Percentiles rank a stretch among this genome's conserved stretches.
These are phyloP conservation scores for Didymella pomorum DNA, from an alignment of 2,329 filamentous ascomycete species.

Conservation along the genomic window DNA sequence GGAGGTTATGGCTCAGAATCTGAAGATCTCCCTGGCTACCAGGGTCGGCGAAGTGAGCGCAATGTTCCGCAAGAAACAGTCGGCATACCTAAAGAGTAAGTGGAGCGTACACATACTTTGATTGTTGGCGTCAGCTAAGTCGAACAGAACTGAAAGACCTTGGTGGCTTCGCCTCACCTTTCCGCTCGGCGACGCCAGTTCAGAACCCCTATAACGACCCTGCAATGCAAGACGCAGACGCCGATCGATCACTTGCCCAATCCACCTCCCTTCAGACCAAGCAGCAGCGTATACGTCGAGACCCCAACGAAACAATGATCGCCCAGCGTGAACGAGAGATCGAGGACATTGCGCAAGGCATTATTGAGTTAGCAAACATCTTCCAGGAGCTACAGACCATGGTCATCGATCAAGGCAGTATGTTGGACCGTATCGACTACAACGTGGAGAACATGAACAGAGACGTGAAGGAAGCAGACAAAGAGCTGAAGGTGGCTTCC, in stretches of 20 bases:
- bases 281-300: constrained; percentile 67
- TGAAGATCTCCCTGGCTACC: constrained; percentile 88
- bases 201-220: constrained; percentile 80
- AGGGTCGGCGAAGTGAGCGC: constrained; percentile 92
- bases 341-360: constrained; percentile 96
- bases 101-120: background rate
- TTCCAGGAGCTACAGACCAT: constrained; percentile 96
- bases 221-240: constrained; percentile 85
- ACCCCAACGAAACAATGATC: constrained; percentile 78
- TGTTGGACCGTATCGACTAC: constrained; percentile 69
- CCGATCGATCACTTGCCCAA: constrained; percentile 91
- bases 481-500: constrained; percentile 86
- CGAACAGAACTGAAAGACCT: constrained; percentile 54
- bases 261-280: constrained; percentile 82
- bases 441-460: constrained; percentile 96
- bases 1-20: constrained; percentile 94
- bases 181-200: constrained; percentile 54
- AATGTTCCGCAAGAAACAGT: constrained; percentile 95
- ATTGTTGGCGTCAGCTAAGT: constrained; percentile 23
- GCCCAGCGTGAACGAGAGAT: constrained; percentile 95
- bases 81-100: constrained; percentile 91
- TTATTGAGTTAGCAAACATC: constrained; percentile 95
- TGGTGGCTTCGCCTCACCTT: constrained; percentile 58
- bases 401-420: constrained; percentile 67
- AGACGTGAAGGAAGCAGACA: constrained; percentile 91